Conservation (phyloP, 371 early-diverging fungal species). For the Mortierella sp. region DNA sequence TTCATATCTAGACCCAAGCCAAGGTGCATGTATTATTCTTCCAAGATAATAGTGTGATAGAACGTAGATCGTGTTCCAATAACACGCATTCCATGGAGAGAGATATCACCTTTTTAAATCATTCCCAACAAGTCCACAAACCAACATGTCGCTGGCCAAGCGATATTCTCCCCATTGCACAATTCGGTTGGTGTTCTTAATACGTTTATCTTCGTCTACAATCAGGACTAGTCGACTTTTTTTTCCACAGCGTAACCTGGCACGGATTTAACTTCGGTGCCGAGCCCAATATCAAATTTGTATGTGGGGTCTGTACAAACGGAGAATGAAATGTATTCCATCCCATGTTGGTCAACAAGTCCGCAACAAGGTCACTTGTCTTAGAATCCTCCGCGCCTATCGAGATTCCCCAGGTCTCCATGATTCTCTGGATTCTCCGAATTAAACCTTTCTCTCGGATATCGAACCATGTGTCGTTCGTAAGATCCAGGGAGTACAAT, state of each 20-base stretch:
- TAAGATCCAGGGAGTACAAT: neutral
- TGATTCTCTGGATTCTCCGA: neutral
- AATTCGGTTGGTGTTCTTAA: neutral
- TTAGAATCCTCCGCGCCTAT: conserved; percentile 2
- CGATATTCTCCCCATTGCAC: neutral
- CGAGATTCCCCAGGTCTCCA: neutral
- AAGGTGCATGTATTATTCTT: neutral
- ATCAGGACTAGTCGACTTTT: neutral
- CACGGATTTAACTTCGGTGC: neutral
- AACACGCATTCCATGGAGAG: neutral
- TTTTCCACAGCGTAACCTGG: conserved; percentile 1
- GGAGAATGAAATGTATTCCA: neutral
- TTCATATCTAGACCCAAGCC: neutral
- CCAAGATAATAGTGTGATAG: neutral
- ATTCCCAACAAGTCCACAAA: neutral
- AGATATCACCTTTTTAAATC: neutral
- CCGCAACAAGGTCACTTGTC: neutral
- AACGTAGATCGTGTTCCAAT: conserved; percentile 7
- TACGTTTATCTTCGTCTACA: neutral
- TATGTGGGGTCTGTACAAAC: neutral
- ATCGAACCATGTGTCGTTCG: neutral
- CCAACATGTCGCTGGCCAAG: neutral
- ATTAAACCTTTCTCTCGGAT: neutral
- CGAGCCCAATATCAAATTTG: conserved; percentile 5
- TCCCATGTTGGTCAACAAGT: neutral